phyloP scores from a whole-genome alignment of 352 stramenopile genomes.

The Phytophthora constricta region DNA sequence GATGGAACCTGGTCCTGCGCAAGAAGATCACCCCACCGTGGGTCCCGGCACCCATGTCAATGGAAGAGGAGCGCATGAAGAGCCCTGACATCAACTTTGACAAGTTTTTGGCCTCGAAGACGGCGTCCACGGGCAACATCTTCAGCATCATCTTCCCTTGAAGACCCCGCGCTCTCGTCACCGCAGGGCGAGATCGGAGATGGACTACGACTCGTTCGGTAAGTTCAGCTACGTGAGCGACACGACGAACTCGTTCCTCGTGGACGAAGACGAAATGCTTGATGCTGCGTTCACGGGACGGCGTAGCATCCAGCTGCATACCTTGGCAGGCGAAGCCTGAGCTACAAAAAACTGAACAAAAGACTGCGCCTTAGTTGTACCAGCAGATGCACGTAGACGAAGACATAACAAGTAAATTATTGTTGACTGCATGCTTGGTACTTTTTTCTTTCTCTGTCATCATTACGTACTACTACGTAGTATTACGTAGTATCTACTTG shows the following conservation, averaged over 20 bases:
- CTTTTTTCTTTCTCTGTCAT: no score
- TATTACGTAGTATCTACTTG: not conserved
- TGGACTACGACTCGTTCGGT: constrained; percentile 78
- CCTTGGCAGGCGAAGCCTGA: constrained; percentile 77
- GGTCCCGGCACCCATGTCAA: constrained; percentile 69
- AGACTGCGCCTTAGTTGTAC: constrained; percentile 38
- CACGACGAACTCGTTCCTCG: constrained; percentile 88
- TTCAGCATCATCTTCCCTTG: constrained; percentile 87
- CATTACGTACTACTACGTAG: no score
- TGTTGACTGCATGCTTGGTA: constrained; percentile 26
- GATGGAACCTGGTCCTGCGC: constrained; percentile 84
- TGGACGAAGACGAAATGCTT: constrained; percentile 91
- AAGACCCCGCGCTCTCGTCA: constrained; percentile 62
- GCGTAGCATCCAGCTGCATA: constrained; percentile 84
- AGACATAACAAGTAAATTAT: constrained; percentile 42
- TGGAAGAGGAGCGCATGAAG: constrained; percentile 78
- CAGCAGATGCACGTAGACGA: constrained; percentile 48
- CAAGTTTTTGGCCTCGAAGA: constrained; percentile 86
- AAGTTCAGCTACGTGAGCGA: constrained; percentile 92
- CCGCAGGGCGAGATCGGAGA: constrained; percentile 55
- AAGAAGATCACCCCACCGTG: constrained; percentile 84
- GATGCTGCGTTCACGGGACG: constrained; percentile 84
- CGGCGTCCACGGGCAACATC: constrained; percentile 76
- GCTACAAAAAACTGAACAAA: constrained; percentile 31
- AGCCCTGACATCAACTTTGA: constrained; percentile 88